Base-by-base conservation (phyloP, 2,329 filamentous ascomycete species). In the Penicillium sp. region DNA sequence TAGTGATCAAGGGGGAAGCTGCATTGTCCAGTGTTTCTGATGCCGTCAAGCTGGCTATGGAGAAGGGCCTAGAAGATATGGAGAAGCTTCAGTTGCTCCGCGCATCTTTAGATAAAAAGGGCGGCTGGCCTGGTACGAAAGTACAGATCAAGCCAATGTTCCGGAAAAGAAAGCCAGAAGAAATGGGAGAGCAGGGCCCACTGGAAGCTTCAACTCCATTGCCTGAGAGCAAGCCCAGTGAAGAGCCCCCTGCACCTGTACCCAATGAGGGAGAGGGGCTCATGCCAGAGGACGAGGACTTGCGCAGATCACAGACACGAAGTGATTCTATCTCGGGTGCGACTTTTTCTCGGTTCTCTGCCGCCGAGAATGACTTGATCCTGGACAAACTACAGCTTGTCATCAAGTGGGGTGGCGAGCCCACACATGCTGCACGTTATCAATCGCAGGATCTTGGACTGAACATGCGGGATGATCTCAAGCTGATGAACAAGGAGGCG, bases 141-240 rank as follows among this genome's bases (percentile, higher is more conserved):
- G 92, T 99, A 2, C 94, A 99, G 75, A 97, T 99, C 72, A 99
- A 99, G 75, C 94, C 94, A 10, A 96, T 99, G 92, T 99, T 99
- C 75, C 87, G 92, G 50, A 96, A 93, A 78, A 87, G 91, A 68
- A 91, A 87, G 68, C 84, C 86, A 3, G 84, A 89, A 50, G 84
- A 87, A 62, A 72, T 78, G 57, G 58, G 62, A 57, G 75, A 62
- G 46, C 67, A 67, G 55, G 63, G 38, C 43, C 49, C 55, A 56
- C 57, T 64, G 36, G 66, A 57, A 55, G 65, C 31, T 63, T 46
- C 51, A 13, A 52, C 44, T 13, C 53, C 51, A 29, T 44, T 57
- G n/a, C 41, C 60, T 15, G 48, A 60, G 25, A 60, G 65, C 13
- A 45, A 36, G 5, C 40, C 46, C 15, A 52, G 60, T 23, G 63